Evolutionary conservation across 306 rosid genomes (phyloP), one percentile per base, ranked within the genome.

Genomic region (Comarum palustre): DNA sequence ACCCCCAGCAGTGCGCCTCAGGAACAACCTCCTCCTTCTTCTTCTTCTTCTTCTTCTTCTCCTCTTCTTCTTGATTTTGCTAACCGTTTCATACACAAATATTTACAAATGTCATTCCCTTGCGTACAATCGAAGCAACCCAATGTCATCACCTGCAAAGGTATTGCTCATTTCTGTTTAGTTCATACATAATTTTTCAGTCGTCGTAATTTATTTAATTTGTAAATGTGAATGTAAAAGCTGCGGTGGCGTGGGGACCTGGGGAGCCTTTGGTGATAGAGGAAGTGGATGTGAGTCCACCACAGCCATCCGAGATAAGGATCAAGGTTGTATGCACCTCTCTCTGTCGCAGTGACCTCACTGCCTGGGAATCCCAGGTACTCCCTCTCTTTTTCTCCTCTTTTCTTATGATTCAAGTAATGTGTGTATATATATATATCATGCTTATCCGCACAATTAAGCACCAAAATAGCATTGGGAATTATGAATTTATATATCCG

Each of bases 281-380:
- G 76, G 80, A 86, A 73, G 97, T 94, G 25, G 67, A 91, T n/a
- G n/a, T n/a, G n/a, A n/a, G n/a, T n/a, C n/a, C n/a, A n/a, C 98
- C 98, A 29, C 90, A 87, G 70, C 83, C 86, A 16, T 50, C 80
- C 81, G 98, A 94, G 84, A 89, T 94, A 46, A 81, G 98, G 76
- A 74, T 94, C 76, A 85, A 84, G 78, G 92, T 94, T 54, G 90
- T 88, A 61, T 89, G 75, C 78, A 91, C 98, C 69, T 94, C 97
- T 84, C 97, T 94, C 77, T 94, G 98, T 73, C 94, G 98, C 71
- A 91, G 92, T 51, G 98, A 94, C n/a, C n/a, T n/a, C n/a, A n/a
- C n/a, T n/a, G 98, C 97, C 73, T 91, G 94, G 98, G 95, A 94
- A 73, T 82, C 88, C 61, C 97, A 94, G 75, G 98, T 91, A 76